Evolutionary conservation across 139 green algal species (phyloP), one percentile per base, ranked within the genome.

Genomic region (Spirogloea muscicola): DNA sequence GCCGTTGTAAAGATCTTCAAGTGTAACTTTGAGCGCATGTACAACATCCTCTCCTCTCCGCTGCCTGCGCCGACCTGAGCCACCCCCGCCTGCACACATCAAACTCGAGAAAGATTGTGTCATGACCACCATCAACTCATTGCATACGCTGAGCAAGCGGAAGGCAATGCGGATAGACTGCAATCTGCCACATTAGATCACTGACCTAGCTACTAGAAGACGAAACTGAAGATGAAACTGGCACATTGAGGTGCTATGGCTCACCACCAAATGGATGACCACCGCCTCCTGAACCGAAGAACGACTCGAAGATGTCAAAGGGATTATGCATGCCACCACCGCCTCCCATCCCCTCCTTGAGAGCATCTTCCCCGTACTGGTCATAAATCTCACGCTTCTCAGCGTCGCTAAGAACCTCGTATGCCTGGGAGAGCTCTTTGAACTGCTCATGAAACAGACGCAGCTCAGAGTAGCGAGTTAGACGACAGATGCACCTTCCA

Each of bases 341-440:
- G 38, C 73, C 79, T 25, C 85, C 87, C 82, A 93, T 91, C 55
- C 91, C 93, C 76, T 99, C 94, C 84, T 98, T 99, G 39, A 98
- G 77, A 0, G 92, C 94, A 44, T 99, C 94, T 82, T 99, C 94
- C n/a, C 94, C 94, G 83, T 96, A 98, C 88, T 98, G 86, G 62
- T 98, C 94, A 74, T 98, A 98, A n/a, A 97, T 93, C 48, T 90
- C 79, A 29, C 89, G 79, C 84, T 99, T 99, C 81, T 99, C 91
- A 0, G 86, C 77, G 81, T 99, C 94, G 21, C 88, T 92, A 31
- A 99, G 85, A 0, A 91, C 84, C n/a, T 98, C 94, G 81, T 96
- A 97, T 0, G 94, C 94, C 76, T 97, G 89, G 69, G 95, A 96
- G 81, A 98, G 93, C 76, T 98, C 91, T 83, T 98, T 98, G 86